Evolutionary conservation across 1,284 basidiomycete species (phyloP).

Genomic region (Cystobasidiaceae sp.): DNA sequence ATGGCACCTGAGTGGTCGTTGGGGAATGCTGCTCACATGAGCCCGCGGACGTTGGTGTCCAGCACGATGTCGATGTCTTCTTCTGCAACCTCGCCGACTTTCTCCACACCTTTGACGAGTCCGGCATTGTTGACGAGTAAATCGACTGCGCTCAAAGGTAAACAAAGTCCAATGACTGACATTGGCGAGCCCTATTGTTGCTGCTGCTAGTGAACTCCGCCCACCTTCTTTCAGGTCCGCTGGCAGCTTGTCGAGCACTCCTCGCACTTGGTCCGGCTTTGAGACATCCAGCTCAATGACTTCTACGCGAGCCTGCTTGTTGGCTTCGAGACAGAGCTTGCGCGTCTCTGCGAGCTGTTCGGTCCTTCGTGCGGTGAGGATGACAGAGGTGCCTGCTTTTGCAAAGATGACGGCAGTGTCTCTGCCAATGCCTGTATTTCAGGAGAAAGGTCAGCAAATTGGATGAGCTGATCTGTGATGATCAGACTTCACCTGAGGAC

Average conservation of each 20-base stretch:
- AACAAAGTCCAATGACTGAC: constrained; percentile 43
- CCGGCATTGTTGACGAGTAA: constrained; percentile 61
- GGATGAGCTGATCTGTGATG: not conserved
- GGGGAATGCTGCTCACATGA: constrained; percentile 75
- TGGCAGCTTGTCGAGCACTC: constrained; percentile 64
- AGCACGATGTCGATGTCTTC: constrained; percentile 71
- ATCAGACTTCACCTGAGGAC: constrained; percentile 10
- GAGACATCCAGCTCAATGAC: constrained; percentile 67
- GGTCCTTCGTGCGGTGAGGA: constrained; percentile 49
- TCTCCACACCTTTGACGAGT: constrained; percentile 71
- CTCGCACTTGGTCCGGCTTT: constrained; percentile 62
- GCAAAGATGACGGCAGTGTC: constrained; percentile 80
- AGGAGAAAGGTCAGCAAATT: not conserved
- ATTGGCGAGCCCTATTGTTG: no score
- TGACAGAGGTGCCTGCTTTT: constrained; percentile 51
- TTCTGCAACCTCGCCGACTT: constrained; percentile 69
- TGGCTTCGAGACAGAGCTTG: constrained; percentile 65
- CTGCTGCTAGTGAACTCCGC: constrained; percentile 35
- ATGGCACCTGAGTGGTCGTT: no score
- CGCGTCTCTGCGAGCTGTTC: constrained; percentile 52
- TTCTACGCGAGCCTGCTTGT: constrained; percentile 64
- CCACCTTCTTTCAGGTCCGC: constrained; percentile 54
- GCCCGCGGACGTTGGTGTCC: constrained; percentile 81
- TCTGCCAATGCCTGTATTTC: constrained; percentile 50
- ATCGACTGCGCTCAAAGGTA: constrained; percentile 11